Conservation (phyloP, 139 green algal species). For the Pleodorina starrii region DNA sequence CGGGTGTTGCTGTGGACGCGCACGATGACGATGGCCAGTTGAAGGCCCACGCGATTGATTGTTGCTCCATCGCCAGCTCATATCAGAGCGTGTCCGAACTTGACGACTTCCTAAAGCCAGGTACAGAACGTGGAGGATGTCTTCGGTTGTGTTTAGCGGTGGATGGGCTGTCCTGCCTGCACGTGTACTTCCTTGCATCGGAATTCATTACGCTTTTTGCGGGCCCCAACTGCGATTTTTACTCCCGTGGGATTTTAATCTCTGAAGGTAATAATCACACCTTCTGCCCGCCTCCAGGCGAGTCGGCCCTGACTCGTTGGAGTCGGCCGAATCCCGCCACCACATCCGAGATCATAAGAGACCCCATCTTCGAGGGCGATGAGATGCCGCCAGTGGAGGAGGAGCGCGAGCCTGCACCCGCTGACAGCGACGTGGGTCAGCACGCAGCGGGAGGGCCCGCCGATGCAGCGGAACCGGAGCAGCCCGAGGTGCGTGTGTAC, state of each 20-base stretch:
- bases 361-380: slow-evolving; percentile 35
- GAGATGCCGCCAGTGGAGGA: slow-evolving; percentile 16
- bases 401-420: slow-evolving; percentile 2
- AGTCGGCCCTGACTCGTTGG: not conserved
- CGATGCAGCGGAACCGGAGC: not conserved
- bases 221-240: not conserved
- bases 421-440: not conserved
- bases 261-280: not conserved
- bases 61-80: slow-evolving; percentile 17
- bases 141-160: not conserved
- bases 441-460: not conserved
- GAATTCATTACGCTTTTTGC: not conserved
- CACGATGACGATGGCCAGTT: not conserved
- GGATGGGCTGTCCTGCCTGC: not conserved
- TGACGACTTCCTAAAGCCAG: slow-evolving; percentile 34
- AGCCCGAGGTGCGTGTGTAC: not conserved
- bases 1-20: not conserved
- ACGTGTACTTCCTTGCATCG: not conserved
- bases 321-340: not conserved
- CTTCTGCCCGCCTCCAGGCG: not conserved
- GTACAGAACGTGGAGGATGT: not conserved
- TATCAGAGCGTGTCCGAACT: slow-evolving; percentile 33
- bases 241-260: not conserved
- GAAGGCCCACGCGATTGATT: slow-evolving; percentile 34
- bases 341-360: not conserved